phyloP scores from a whole-genome alignment of 208 protist species.

The Leishmania major region DNA sequence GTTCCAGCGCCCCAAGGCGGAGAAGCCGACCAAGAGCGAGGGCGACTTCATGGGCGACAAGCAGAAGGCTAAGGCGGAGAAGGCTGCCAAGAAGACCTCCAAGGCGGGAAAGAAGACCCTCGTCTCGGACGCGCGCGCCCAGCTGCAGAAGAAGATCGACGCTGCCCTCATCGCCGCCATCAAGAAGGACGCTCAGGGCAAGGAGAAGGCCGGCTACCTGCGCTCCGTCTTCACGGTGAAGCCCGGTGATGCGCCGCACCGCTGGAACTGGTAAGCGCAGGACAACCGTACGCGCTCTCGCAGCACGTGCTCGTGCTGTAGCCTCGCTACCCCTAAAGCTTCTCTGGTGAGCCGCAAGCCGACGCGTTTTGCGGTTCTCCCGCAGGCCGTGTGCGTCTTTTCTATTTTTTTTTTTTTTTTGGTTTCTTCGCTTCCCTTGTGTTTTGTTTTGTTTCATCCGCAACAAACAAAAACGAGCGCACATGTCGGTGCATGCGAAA shows the following conservation, averaged over 20 bases:
- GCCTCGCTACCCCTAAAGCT: neutral
- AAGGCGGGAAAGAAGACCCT: constrained; percentile 66
- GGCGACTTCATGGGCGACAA: constrained; percentile 87
- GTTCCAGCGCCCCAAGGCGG: constrained; percentile 71
- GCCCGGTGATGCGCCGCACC: constrained; percentile 81
- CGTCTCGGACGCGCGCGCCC: constrained; percentile 70
- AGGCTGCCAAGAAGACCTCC: constrained; percentile 69
- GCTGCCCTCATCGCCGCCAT: constrained; percentile 73
- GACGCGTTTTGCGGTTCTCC: neutral
- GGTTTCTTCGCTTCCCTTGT: constrained; percentile 24
- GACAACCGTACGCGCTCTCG: neutral
- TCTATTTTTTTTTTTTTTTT: constrained; percentile 15
- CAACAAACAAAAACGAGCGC: constrained; percentile 15
- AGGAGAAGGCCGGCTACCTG: constrained; percentile 81
- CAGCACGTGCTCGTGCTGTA: neutral
- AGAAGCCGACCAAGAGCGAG: constrained; percentile 83
- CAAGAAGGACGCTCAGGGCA: constrained; percentile 72
- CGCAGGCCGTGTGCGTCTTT: neutral
- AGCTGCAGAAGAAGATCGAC: constrained; percentile 82
- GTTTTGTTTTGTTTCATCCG: constrained; percentile 12
- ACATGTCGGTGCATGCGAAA: neutral
- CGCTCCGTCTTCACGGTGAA: constrained; percentile 74
- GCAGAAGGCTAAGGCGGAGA: constrained; percentile 72
- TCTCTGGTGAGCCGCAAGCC: neutral
- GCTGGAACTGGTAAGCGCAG: constrained; percentile 79